phyloP scores from a whole-genome alignment of 2,329 filamentous ascomycete genomes.

The Aspergillus hiratsukae region DNA sequence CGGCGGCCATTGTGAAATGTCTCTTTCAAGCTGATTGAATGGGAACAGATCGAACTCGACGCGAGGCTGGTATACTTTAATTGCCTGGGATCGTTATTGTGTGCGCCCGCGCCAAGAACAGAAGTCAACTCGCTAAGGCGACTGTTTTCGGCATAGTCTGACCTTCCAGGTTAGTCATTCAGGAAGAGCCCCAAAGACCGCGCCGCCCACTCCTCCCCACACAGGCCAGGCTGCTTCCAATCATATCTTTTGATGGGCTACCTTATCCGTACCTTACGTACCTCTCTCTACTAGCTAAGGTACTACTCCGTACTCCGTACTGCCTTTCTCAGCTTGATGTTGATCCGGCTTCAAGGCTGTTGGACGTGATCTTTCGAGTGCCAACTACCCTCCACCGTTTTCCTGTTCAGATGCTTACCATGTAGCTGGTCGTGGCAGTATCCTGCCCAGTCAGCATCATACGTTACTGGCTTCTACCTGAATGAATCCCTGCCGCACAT shows the following conservation, averaged over 20 bases:
- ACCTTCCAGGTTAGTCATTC: neutral
- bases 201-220: neutral
- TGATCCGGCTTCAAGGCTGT: neutral
- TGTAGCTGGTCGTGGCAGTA: constrained; percentile 8
- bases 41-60: constrained; percentile 21
- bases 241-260: neutral
- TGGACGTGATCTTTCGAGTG: neutral
- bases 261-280: neutral
- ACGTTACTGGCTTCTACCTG: neutral
- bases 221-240: neutral
- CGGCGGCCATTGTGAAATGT: constrained; percentile 38
- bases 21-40: constrained; percentile 20
- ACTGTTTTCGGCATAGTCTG: constrained; percentile 31
- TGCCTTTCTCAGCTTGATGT: neutral
- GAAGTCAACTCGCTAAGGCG: constrained; percentile 36
- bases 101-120: constrained; percentile 28
- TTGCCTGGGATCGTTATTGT: constrained; percentile 16
- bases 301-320: neutral
- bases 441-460: constrained; percentile 5
- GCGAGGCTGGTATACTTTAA: constrained; percentile 14
- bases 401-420: constrained; percentile 4
- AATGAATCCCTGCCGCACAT: neutral
- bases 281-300: neutral
- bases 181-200: neutral
- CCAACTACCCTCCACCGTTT: neutral